A percentile compares a stretch with the other conserved stretches of the same genome.
Evolutionary conservation across 139 green algal species (phyloP).

Genomic region (Chara braunii): DNA sequence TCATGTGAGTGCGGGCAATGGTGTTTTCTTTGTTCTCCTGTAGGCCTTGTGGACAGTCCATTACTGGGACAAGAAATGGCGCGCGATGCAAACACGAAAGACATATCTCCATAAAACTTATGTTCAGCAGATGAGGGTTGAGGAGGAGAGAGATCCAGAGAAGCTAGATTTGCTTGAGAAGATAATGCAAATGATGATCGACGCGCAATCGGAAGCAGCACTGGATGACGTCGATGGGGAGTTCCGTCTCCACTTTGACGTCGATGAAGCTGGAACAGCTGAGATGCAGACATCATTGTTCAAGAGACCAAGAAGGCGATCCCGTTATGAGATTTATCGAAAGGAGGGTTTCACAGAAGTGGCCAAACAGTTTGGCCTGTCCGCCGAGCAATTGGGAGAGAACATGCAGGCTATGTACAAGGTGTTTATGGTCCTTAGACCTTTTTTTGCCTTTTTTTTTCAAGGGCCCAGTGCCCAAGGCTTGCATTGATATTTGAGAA

Average conservation of each 20-base stretch:
- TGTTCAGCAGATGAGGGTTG: not conserved
- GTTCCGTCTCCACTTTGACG: constrained; percentile 38
- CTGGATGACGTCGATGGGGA: constrained; percentile 43
- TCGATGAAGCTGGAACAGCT: no score
- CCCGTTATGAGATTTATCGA: constrained; percentile 21
- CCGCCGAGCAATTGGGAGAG: constrained; percentile 50
- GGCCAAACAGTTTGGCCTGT: constrained; percentile 35
- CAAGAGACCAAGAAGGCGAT: constrained; percentile 16
- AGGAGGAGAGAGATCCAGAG: constrained; percentile 1
- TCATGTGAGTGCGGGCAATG: no score
- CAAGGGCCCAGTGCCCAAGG: no score
- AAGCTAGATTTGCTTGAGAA: constrained; percentile 7
- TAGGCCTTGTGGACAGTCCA: constrained; percentile 33
- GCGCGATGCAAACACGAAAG: constrained; percentile 25
- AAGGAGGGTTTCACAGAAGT: constrained; percentile 10
- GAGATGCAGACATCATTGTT: not conserved
- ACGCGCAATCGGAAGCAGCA: constrained; percentile 12
- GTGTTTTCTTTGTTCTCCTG: no score
- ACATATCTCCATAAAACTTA: constrained; percentile 9
- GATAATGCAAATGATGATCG: constrained; percentile 12
- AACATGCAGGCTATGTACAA: constrained; percentile 55
- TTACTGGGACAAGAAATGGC: constrained; percentile 38
- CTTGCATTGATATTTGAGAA: no score
- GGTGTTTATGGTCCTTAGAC: no score
- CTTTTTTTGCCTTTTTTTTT: no score